phyloP scores from a whole-genome alignment of 1,284 basidiomycete species.

The Trichosporon coremiiforme region DNA sequence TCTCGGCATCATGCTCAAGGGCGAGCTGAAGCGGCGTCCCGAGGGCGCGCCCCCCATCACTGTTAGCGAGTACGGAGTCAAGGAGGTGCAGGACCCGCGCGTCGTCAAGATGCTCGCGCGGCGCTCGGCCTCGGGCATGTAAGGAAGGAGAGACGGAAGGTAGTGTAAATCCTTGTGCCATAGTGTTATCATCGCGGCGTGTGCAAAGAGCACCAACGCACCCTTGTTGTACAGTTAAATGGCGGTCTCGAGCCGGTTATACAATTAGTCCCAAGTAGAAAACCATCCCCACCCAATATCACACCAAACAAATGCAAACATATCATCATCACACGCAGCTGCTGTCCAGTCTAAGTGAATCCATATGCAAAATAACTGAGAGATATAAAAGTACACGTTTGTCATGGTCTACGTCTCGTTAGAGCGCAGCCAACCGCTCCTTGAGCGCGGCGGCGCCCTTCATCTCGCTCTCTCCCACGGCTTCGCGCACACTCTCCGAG shows the following conservation, averaged over 20 bases:
- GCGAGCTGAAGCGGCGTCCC: conserved; percentile 46
- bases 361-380: conserved; percentile 15
- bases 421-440: conserved; percentile 48
- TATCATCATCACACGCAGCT: background rate
- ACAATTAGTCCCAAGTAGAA: background rate
- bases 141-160: background rate
- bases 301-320: background rate
- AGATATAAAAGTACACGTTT: conserved; percentile 9
- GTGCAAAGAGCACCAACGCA: conserved; percentile 21
- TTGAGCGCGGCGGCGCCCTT: conserved; percentile 53
- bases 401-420: background rate
- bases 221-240: conserved; percentile 24
- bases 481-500: conserved; percentile 54
- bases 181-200: conserved; percentile 4
- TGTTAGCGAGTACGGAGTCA: conserved; percentile 49
- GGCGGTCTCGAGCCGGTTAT: background rate
- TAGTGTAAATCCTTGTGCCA: conserved; percentile 3
- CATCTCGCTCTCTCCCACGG: conserved; percentile 42
- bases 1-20: conserved; percentile 53
- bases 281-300: no score
- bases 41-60: conserved; percentile 37
- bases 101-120: conserved; percentile 17
- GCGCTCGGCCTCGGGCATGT: conserved; percentile 13
- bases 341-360: background rate
- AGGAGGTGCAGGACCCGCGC: conserved; percentile 26